phyloP scores from a whole-genome alignment of 768 basidiomycete species.

The Psilocybe azurescens region DNA sequence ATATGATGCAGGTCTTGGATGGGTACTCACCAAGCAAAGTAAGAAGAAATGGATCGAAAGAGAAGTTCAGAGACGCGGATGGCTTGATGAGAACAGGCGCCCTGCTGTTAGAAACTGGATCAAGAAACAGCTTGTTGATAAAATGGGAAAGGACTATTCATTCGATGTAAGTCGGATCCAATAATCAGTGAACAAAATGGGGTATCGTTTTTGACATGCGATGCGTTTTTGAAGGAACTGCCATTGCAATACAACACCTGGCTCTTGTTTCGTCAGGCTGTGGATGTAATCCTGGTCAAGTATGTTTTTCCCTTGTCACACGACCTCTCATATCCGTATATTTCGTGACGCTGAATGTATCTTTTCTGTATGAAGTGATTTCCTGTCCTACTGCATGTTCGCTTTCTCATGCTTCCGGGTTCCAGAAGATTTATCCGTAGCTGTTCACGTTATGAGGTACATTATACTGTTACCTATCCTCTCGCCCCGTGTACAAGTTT shows the following conservation, averaged over 20 bases:
- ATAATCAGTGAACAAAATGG: conserved; percentile 7
- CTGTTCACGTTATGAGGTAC: conserved; percentile 81
- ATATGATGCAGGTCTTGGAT: conserved; percentile 94
- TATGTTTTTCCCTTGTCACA: conserved; percentile 42
- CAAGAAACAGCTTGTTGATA: conserved; percentile 80
- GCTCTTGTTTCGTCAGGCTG: conserved; percentile 94
- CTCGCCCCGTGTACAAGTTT: neutral
- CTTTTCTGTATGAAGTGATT: conserved; percentile 65
- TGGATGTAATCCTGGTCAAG: conserved; percentile 97
- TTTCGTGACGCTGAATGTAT: conserved; percentile 1
- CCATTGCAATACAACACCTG: conserved; percentile 96
- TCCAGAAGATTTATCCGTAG: conserved; percentile 74
- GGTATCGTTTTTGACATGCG: conserved; percentile 7
- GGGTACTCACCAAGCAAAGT: conserved; percentile 94
- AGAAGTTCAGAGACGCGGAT: conserved; percentile 77
- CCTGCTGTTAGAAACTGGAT: conserved; percentile 83
- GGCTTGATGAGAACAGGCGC: conserved; percentile 79
- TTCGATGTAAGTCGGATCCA: conserved; percentile 71
- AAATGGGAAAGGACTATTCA: conserved; percentile 94
- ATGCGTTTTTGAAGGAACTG: conserved; percentile 59
- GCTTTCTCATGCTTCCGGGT: conserved; percentile 92
- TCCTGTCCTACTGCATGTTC: conserved; percentile 93
- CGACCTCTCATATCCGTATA: neutral
- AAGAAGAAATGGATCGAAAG: conserved; percentile 94
- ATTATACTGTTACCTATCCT: conserved; percentile 3